Evolutionary conservation across 1,139 yeast species (phyloP), one percentile per base, ranked within the genome.

Genomic region (Yamadazyma membranifaciens): DNA sequence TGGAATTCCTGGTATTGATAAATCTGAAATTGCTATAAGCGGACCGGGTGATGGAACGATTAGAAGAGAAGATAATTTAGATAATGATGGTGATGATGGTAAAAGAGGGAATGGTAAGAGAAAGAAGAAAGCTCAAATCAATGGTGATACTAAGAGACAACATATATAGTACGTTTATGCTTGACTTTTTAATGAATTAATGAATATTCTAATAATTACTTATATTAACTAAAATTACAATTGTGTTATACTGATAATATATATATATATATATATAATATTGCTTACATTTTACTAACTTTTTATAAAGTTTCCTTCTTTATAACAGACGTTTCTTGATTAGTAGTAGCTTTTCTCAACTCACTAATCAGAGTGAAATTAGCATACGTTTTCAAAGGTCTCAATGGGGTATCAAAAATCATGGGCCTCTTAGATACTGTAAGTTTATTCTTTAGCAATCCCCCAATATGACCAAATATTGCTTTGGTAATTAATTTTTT

Each of bases 1-100:
- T 39, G 95, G 95, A 1, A 77, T 87, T 17, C 89, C 92, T 0
- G 95, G 94, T 0, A 86, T 87, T 57, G 87, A 85, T 51, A 69
- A 83, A 6, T 69, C 80, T 1, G 79, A 82, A 48, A 69, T 87
- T 54, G 95, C 86, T 4, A 77, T 83, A 38, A 76, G 76, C 45
- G 83, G 77, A 45, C 71, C 70, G 48, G 71, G 70, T 48, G 72
- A 67, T 40, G 62, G 68, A 24, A 53, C 69, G 38, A 67, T 67
- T 65, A 57, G 76, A 45, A 65, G 73, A 7, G 77, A 70, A 37
- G 77, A 71, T 43, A 60, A 62, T 48, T 7, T 20, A 20, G 57
- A 61, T 9, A 73, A 67, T 24, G 60, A 54, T 39, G 75, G 69
- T 38, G 75, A 69, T 35, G 76, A 69, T 27, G 63, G 59, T 31